These are phyloP conservation scores for Elongisporangium prolatum DNA, from an alignment of 352 stramenopile genomes.

Conservation along the genomic window DNA sequence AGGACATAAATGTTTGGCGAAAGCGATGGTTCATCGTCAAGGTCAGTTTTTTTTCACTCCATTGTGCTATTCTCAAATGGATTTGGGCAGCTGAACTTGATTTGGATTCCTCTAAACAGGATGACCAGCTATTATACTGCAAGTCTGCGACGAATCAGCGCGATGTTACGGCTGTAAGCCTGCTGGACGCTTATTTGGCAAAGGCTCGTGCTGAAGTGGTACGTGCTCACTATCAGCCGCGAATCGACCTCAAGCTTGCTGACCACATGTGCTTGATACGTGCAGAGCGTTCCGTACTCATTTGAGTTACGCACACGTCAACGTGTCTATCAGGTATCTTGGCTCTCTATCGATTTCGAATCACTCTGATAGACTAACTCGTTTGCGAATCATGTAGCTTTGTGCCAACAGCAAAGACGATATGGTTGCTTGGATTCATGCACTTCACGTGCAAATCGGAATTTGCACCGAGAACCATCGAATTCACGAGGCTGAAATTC, in stretches of 20 bases:
- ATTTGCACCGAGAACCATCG: slow-evolving; percentile 76
- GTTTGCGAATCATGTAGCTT: slow-evolving; percentile 25
- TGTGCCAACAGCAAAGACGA: slow-evolving; percentile 75
- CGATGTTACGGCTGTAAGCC: slow-evolving; percentile 76
- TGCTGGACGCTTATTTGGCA: slow-evolving; percentile 66
- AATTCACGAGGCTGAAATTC: slow-evolving; percentile 76
- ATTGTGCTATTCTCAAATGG: neutral
- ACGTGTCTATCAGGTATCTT: slow-evolving; percentile 59
- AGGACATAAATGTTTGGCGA: slow-evolving; percentile 72
- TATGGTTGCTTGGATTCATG: slow-evolving; percentile 79
- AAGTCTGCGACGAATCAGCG: slow-evolving; percentile 80
- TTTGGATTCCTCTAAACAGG: slow-evolving; percentile 12
- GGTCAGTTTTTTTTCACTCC: slow-evolving; percentile 13
- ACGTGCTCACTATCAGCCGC: slow-evolving; percentile 7
- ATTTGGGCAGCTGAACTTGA: neutral
- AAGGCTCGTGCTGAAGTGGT: slow-evolving; percentile 77
- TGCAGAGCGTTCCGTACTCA: slow-evolving; percentile 59
- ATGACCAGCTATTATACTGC: slow-evolving; percentile 82
- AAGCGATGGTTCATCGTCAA: slow-evolving; percentile 87
- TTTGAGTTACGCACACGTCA: slow-evolving; percentile 78
- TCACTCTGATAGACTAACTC: neutral
- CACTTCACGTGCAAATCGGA: slow-evolving; percentile 74
- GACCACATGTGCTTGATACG: neutral
- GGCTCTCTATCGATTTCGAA: neutral
- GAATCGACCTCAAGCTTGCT: neutral